Evolutionary conservation across 768 basidiomycete genomes (phyloP).

Genomic region (Leccinum boreale): DNA sequence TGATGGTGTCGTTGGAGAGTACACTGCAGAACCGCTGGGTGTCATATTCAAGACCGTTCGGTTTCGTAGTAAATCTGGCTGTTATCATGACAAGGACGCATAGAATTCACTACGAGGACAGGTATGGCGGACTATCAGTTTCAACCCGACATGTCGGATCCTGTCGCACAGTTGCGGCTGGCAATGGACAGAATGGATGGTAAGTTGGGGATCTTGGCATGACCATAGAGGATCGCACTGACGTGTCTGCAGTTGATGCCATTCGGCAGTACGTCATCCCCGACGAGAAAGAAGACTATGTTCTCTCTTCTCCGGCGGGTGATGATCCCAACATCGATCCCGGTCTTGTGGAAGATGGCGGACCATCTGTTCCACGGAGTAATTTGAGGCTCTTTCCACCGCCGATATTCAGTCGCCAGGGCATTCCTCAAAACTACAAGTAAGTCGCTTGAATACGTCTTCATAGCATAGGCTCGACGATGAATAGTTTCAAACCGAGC

Average conservation of each 20-base stretch:
- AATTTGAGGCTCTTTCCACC: constrained; percentile 81
- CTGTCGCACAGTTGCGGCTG: constrained; percentile 60
- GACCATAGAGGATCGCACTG: background rate
- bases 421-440: constrained; percentile 80
- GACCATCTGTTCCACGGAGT: constrained; percentile 36
- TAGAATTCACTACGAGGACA: constrained; percentile 32
- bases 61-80: constrained; percentile 72
- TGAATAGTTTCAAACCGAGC: constrained; percentile 70
- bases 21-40: constrained; percentile 70
- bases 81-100: background rate
- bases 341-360: constrained; percentile 25
- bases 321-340: constrained; percentile 53
- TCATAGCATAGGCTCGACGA: background rate
- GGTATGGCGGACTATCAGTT: constrained; percentile 96
- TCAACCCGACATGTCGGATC: constrained; percentile 69
- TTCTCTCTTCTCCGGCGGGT: constrained; percentile 28
- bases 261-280: constrained; percentile 71
- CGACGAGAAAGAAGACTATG: constrained; percentile 64
- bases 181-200: constrained; percentile 84
- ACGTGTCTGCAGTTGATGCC: constrained; percentile 54
- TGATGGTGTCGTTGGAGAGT: constrained; percentile 54
- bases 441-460: constrained; percentile 29
- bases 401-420: constrained; percentile 83
- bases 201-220: constrained; percentile 32
- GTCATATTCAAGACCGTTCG: constrained; percentile 78